phyloP scores from a whole-genome alignment of 179 eudicot species.

The Drosera spatulata region DNA sequence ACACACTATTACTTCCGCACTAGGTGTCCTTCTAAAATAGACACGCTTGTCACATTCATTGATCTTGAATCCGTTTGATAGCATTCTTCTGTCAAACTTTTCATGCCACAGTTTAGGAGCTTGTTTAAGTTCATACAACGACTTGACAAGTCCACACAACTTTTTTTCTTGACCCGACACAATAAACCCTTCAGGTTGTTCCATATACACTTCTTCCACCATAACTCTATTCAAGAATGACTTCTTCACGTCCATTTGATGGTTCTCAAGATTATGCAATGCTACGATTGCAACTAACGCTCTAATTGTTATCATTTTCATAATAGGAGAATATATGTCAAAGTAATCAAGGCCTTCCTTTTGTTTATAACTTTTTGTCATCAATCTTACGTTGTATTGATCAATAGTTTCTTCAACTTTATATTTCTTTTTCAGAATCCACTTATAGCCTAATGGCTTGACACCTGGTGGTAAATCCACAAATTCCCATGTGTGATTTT shows the following conservation, averaged over 20 bases:
- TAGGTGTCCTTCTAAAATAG: no score
- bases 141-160: no score
- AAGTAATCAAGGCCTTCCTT: not conserved
- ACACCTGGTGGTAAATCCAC: not conserved
- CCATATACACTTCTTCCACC: not conserved
- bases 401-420: not conserved
- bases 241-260: slow-evolving; percentile 3
- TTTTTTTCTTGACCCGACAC: no score
- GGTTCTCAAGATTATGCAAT: not conserved
- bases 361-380: not conserved
- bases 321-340: not conserved
- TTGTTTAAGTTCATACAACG: no score
- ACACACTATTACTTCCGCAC: no score
- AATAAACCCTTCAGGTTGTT: not conserved
- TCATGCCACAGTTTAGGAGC: no score
- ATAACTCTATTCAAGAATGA: not conserved
- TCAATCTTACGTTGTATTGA: not conserved
- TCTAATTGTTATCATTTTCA: not conserved
- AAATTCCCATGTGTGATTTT: not conserved
- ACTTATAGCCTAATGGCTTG: no score
- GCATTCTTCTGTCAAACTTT: no score
- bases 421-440: not conserved
- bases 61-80: no score
- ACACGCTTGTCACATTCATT: no score
- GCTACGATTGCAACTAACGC: not conserved